Evolutionary conservation across 176 grass and related monocot genomes (phyloP).

Genomic region (Triticum timopheevii): DNA sequence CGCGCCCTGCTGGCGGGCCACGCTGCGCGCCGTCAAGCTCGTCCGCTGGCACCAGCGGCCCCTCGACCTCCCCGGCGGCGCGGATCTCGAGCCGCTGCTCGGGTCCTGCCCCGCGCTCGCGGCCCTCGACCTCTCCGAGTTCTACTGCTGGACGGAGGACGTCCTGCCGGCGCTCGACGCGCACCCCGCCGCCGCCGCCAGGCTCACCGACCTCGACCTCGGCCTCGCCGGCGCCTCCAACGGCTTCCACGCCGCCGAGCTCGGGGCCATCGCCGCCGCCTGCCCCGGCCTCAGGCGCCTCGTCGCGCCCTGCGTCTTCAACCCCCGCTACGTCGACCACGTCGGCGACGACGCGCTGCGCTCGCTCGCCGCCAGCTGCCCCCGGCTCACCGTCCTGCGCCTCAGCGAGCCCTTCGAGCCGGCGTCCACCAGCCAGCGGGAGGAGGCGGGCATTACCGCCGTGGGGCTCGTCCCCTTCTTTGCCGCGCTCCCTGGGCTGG

Average conservation of each 20-base stretch:
- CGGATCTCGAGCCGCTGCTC: slow-evolving; percentile 80
- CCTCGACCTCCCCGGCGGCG: slow-evolving; percentile 31
- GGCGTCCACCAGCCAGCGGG: slow-evolving; percentile 26
- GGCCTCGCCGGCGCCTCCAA: slow-evolving; percentile 75
- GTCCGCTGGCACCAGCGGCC: slow-evolving; percentile 96
- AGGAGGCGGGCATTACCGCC: slow-evolving; percentile 59
- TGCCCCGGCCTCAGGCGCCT: slow-evolving; percentile 70
- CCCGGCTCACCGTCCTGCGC: slow-evolving; percentile 55
- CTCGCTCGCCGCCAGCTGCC: slow-evolving; percentile 54
- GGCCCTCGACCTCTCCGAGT: slow-evolving; percentile 77
- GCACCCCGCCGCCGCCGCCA: slow-evolving; percentile 36
- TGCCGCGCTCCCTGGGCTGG: slow-evolving; percentile 50
- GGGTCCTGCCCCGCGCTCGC: slow-evolving; percentile 38
- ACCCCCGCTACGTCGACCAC: slow-evolving; percentile 71
- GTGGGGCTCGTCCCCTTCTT: slow-evolving; percentile 65
- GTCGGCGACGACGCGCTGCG: slow-evolving; percentile 60
- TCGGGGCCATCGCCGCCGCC: slow-evolving; percentile 44
- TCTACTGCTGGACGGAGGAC: slow-evolving; percentile 99
- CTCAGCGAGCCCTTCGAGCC: slow-evolving; percentile 66
- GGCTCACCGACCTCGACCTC: slow-evolving; percentile 72
- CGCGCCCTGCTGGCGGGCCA: slow-evolving; percentile 48
- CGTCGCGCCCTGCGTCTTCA: slow-evolving; percentile 75
- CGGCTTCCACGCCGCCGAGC: slow-evolving; percentile 73
- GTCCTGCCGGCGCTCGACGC: slow-evolving; percentile 51
- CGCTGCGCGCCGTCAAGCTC: slow-evolving; percentile 63